Percentiles rank a stretch among this genome's conserved stretches.
Conservation (phyloP, 495 filamentous ascomycete genomes). For the Amphirosellinia nigrospora region DNA sequence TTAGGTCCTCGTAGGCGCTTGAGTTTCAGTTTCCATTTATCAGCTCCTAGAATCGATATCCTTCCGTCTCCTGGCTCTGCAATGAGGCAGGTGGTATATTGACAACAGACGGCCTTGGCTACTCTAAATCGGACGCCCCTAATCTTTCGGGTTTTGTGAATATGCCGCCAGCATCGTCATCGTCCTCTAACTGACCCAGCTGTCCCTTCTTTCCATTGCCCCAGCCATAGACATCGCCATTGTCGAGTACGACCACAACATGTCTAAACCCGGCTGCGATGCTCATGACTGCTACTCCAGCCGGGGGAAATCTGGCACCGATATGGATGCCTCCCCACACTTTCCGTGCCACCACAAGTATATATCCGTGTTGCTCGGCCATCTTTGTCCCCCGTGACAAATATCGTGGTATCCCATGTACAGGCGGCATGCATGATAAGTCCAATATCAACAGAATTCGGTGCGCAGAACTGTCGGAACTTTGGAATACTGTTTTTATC, state of each 20-base stretch:
- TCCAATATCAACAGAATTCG: slow-evolving; percentile 14
- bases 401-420: slow-evolving; percentile 75
- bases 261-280: slow-evolving; percentile 80
- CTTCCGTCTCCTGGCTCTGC: slow-evolving; percentile 59
- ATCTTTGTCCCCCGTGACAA: slow-evolving; percentile 55
- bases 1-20: slow-evolving; percentile 41
- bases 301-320: slow-evolving; percentile 68
- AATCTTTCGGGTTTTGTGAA: slow-evolving; percentile 67
- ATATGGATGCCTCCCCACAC: slow-evolving; percentile 17
- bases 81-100: slow-evolving; percentile 79
- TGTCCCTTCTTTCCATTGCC: slow-evolving; percentile 85
- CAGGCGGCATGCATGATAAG: slow-evolving; percentile 58
- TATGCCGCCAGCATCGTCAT: slow-evolving; percentile 37
- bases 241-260: slow-evolving; percentile 70
- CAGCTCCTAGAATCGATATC: slow-evolving; percentile 67
- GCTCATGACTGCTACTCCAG: slow-evolving; percentile 54
- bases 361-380: slow-evolving; percentile 54
- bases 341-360: slow-evolving; percentile 56
- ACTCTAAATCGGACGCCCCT: slow-evolving; percentile 60
- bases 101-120: slow-evolving; percentile 71
- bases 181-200: slow-evolving; percentile 60
- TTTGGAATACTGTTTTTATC: slow-evolving; percentile 21
- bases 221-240: slow-evolving; percentile 87
- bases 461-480: slow-evolving; percentile 36
- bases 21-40: slow-evolving; percentile 69